These are phyloP conservation scores for Medicago arabica DNA, from an alignment of 306 rosid species.

Conservation along the genomic window DNA sequence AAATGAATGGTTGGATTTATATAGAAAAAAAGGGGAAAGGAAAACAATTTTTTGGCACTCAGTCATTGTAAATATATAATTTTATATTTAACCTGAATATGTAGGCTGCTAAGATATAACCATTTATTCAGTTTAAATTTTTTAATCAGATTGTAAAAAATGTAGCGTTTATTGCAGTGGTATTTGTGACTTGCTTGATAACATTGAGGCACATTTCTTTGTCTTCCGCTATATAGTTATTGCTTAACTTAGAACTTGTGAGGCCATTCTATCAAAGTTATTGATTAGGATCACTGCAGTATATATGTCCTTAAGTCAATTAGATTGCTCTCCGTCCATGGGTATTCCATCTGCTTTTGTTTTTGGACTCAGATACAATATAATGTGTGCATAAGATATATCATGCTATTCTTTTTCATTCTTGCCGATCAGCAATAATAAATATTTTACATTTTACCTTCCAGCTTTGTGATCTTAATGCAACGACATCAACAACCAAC, in stretches of 20 bases:
- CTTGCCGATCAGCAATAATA: conserved; percentile 12
- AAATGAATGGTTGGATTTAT: conserved; percentile 8
- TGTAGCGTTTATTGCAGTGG: not conserved
- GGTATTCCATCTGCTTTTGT: not conserved
- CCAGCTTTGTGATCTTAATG: conserved; percentile 61
- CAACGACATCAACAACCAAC: conserved; percentile 55
- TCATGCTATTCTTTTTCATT: not conserved
- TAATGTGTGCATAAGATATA: not conserved
- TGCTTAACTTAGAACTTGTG: conserved; percentile 15
- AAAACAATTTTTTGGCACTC: not conserved
- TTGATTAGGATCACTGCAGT: conserved; percentile 20
- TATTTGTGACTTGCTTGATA: not conserved
- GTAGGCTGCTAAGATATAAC: not conserved
- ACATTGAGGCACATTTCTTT: not conserved
- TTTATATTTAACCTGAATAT: not conserved
- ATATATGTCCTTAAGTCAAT: not conserved
- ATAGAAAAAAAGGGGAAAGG: not conserved
- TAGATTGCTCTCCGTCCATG: not conserved
- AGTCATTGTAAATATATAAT: not conserved
- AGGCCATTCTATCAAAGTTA: conserved; percentile 23
- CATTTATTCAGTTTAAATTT: not conserved
- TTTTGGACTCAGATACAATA: not conserved
- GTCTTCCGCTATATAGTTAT: conserved; percentile 9
- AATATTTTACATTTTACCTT: conserved; percentile 35
- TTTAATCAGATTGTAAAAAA: not conserved